Percentiles rank a stretch among this genome's conserved stretches.
phyloP scores from a whole-genome alignment of 768 basidiomycete species.

The Boletus bicolor region DNA sequence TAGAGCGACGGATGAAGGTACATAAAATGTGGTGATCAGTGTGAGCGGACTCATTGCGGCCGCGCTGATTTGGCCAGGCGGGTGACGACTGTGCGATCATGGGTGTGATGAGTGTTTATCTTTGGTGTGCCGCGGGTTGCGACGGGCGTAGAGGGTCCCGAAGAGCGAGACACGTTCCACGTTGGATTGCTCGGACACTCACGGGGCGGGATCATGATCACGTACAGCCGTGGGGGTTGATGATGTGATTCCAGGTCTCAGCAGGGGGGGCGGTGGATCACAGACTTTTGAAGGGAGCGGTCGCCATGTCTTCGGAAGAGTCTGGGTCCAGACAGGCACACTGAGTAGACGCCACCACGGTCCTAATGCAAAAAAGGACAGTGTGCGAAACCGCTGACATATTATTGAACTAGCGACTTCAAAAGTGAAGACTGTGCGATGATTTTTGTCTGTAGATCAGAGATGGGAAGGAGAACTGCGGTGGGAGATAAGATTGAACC shows the following conservation, averaged over 20 bases:
- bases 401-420: neutral
- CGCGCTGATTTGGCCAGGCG: constrained; percentile 7
- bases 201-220: constrained; percentile 12
- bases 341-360: neutral
- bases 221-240: constrained; percentile 21
- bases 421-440: neutral
- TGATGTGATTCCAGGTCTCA: constrained; percentile 12
- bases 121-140: constrained; percentile 17
- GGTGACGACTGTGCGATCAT: constrained; percentile 1
- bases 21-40: constrained; percentile 4
- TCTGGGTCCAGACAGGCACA: neutral
- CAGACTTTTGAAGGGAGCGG: neutral
- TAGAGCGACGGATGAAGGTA: constrained; percentile 15
- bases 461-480: constrained; percentile 12
- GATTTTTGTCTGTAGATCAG: neutral
- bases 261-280: constrained; percentile 2
- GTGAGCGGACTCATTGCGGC: constrained; percentile 8
- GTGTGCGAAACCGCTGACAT: neutral
- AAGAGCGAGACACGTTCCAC: constrained; percentile 21
- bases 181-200: constrained; percentile 10
- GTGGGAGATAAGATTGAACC: constrained; percentile 35
- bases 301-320: neutral
- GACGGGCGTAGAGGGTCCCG: constrained; percentile 19
- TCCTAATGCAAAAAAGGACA: constrained; percentile 5
- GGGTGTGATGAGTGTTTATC: constrained; percentile 3